A percentile compares a stretch with the other conserved stretches of the same genome.
Evolutionary conservation across 1,284 basidiomycete genomes (phyloP).

Genomic region (Pseudozyma thailandica): DNA sequence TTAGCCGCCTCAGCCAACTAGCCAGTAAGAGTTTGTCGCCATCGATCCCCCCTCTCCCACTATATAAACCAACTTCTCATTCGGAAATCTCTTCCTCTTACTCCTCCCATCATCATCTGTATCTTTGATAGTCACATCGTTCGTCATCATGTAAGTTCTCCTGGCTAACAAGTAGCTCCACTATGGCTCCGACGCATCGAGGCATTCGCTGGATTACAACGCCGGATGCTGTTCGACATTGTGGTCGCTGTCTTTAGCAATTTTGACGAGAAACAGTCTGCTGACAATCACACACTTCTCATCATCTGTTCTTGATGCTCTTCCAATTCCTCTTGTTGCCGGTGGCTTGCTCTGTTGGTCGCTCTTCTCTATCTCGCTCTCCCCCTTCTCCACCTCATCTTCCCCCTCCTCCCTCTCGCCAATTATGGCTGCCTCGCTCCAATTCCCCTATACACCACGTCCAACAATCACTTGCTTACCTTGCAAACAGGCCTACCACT

Average conservation of each 20-base stretch:
- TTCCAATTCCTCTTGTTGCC: background rate
- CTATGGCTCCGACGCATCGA: background rate
- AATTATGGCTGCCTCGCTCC: background rate
- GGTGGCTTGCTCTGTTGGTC: too few species aligned
- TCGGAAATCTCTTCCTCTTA: conserved; percentile 11
- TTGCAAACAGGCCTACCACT: conserved; percentile 32
- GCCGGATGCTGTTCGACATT: background rate
- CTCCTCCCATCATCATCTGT: conserved; percentile 8
- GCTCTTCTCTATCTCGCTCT: too few species aligned
- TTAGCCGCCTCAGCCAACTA: background rate
- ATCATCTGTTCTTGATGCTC: background rate
- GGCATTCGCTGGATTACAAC: background rate
- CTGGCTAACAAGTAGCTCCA: background rate
- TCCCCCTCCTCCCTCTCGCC: background rate
- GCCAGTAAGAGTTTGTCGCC: background rate
- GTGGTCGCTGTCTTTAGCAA: background rate
- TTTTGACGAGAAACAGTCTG: background rate
- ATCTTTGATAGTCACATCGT: conserved; percentile 1
- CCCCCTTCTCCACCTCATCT: too few species aligned
- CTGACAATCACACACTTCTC: background rate
- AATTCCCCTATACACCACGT: too few species aligned
- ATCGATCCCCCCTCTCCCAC: background rate
- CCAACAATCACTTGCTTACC: background rate
- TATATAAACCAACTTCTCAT: conserved; percentile 23
- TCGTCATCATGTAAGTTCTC: conserved; percentile 31